Evolutionary conservation across 2,329 filamentous ascomycete genomes (phyloP).

Genomic region (Exophiala dermatitidis): DNA sequence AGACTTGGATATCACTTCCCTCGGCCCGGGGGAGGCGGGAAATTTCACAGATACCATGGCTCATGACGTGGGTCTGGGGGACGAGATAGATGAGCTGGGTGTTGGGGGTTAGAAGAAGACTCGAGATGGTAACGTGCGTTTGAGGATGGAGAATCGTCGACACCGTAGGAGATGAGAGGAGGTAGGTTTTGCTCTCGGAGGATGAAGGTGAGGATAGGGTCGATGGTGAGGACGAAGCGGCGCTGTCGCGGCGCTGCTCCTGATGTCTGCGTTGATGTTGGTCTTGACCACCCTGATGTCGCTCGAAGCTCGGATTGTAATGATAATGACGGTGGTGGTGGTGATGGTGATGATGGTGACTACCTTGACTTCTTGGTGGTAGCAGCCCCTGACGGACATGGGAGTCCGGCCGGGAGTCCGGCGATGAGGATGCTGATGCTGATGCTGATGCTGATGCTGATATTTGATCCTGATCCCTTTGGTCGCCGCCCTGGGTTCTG

Average conservation of each 20-base stretch:
- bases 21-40: conserved; percentile 7
- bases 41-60: conserved; percentile 10
- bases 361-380: too few relatives aligned
- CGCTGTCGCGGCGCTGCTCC: too few relatives aligned
- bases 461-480: neutral
- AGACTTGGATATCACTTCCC: conserved; percentile 10
- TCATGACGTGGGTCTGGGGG: conserved; percentile 13
- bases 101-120: conserved; percentile 9
- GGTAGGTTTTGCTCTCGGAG: conserved; percentile 8
- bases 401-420: too few relatives aligned
- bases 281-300: too few relatives aligned
- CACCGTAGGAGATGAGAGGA: neutral
- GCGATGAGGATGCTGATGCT: neutral
- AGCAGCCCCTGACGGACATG: too few relatives aligned
- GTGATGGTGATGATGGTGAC: too few relatives aligned
- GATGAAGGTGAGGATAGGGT: too few relatives aligned
- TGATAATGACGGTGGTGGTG: too few relatives aligned
- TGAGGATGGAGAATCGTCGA: conserved; percentile 6
- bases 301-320: too few relatives aligned
- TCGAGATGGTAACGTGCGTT: conserved; percentile 14
- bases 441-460: neutral
- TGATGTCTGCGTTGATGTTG: too few relatives aligned
- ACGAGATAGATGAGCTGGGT: conserved; percentile 14
- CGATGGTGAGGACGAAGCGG: too few relatives aligned
- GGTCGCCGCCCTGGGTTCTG: too few relatives aligned